Base-by-base conservation (phyloP, 2,329 filamentous ascomycete genomes). In the Aspergillus novofumigatus region DNA sequence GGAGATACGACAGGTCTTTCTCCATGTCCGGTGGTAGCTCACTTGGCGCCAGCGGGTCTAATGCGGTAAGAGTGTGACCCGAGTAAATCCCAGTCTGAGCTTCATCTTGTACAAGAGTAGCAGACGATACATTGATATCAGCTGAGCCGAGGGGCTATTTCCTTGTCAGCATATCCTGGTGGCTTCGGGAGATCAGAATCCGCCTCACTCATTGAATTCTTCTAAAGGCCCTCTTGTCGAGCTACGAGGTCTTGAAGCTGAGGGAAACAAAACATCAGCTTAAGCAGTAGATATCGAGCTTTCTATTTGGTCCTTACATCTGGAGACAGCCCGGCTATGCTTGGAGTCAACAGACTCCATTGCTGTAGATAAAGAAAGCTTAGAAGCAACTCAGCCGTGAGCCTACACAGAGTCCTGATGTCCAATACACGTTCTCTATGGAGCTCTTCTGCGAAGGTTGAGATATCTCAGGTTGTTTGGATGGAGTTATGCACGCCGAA, bases 211-310 rank as follows among this genome's bases (percentile, higher is more conserved):
- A 61, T 87, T 85, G 60, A 67, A 62, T 55, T 79, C 77, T 67
- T 94, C 91, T 21, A 96, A 78, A 3, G 91, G 91, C 1, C 90
- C 91, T 72, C 86, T 90, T 4, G 91, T 94, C 48, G 87, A 72
- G 62, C 74, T 73, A 63, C 75, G 74, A 59, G 74, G 75, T 51
- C 74, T 69, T 45, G 71, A 71, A 65, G 74, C 74, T 77, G 62
- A 47, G 32, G 44, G 32, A 21, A 53, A 61, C 51, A 68, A 59
- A 59, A 49, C 25, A 44, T 26, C 51, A 51, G 26, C 5, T 28
- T 25, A 29, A 17, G 38, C 49, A 29, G 21, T 48, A 44, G 11
- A 49, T 14, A 8, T 23, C 10, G 5, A 23, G 44, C 44, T 51
- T 45, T 23, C 23, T 32, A 47, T 25, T 49, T 17, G 8, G 14